These are phyloP conservation scores for Venturia pyrina DNA, from an alignment of 2,329 filamentous ascomycete genomes.

Conservation along the genomic window DNA sequence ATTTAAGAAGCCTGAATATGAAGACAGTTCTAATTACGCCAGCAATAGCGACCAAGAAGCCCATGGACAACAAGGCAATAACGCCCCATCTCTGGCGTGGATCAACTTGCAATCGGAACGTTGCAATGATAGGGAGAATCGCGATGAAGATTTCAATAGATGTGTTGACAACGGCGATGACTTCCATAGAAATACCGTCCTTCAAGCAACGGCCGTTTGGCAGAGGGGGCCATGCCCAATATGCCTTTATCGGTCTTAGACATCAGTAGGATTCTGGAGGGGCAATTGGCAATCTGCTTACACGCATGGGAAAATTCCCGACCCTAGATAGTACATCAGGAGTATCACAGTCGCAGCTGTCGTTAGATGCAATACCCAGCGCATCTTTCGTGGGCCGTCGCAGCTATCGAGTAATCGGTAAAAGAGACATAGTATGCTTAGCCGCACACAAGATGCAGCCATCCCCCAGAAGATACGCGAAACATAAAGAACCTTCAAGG, in stretches of 20 bases:
- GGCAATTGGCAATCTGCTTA: slow-evolving; percentile 15
- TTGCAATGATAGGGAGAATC: slow-evolving; percentile 33
- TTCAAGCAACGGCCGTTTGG: slow-evolving; percentile 27
- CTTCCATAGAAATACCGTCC: slow-evolving; percentile 30
- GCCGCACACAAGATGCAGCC: slow-evolving; percentile 33
- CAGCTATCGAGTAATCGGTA: slow-evolving; percentile 34
- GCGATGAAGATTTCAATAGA: slow-evolving; percentile 33
- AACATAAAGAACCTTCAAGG: slow-evolving; percentile 27
- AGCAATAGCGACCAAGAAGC: slow-evolving; percentile 32
- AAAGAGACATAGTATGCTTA: slow-evolving; percentile 37
- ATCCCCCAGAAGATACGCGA: slow-evolving; percentile 33
- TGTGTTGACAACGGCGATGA: slow-evolving; percentile 32
- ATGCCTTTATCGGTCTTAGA: slow-evolving; percentile 26
- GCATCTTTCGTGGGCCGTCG: slow-evolving; percentile 26
- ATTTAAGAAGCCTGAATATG: slow-evolving; percentile 32
- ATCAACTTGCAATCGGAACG: slow-evolving; percentile 33
- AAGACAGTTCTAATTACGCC: slow-evolving; percentile 34
- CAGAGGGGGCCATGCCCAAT: slow-evolving; percentile 29
- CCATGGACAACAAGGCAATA: slow-evolving; percentile 29
- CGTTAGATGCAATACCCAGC: slow-evolving; percentile 29
- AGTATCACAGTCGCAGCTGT: slow-evolving; percentile 28
- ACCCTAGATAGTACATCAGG: slow-evolving; percentile 27
- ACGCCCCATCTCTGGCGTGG: slow-evolving; percentile 30
- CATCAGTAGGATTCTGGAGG: not conserved
- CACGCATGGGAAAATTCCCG: slow-evolving; percentile 31